Base-by-base conservation (phyloP, 140 eudicot genomes). In the Bidens hawaiensis region DNA sequence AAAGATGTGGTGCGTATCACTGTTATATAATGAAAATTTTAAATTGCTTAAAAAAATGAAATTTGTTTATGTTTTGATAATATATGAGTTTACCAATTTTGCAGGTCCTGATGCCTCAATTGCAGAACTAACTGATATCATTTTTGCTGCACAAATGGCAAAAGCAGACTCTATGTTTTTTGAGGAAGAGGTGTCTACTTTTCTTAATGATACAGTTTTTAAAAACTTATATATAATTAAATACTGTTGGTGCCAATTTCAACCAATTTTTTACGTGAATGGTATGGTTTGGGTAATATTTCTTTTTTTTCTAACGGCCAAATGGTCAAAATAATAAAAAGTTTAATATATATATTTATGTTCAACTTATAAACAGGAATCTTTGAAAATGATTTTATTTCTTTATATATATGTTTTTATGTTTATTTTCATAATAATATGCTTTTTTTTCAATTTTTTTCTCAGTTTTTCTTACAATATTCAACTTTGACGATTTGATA, bases 81-180 rank as follows among this genome's bases (percentile, higher is more conserved):
- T 54, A 13, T 42, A 19, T 7, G 16, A 41, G 34, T 57, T 50
- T 22, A 47, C 33, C 19, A 36, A 54, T 27, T 53, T 64, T 71
- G 64, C 79, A 93, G 96, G 97, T 45, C 83, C 90, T 25, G 83
- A 77, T 56, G 87, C 88, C 45, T 71, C 94, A 30, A n/a, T 83
- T 36, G 77, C 54, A 38, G 93, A 65, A 13, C 75, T 93, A 23
- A 73, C 78, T 6, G 96, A 93, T 75, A 79, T 80, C 25, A 88
- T 93, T 8, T 43, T 34, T 64, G 99, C 94, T 63, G 94, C 96
- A 49, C 97, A 85, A 85, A 26, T 79, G 74, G 93, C 90, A 23
- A 82, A 81, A 64, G 69, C 75, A 13, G 81, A 60, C 7, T 70
- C 78, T 26, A 46, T 47, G 4, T 76, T 68, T 61, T 72, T 41